Evolutionary conservation across 495 filamentous ascomycete species (phyloP), one percentile per base, ranked within the genome.

Genomic region (Letharia lupina): DNA sequence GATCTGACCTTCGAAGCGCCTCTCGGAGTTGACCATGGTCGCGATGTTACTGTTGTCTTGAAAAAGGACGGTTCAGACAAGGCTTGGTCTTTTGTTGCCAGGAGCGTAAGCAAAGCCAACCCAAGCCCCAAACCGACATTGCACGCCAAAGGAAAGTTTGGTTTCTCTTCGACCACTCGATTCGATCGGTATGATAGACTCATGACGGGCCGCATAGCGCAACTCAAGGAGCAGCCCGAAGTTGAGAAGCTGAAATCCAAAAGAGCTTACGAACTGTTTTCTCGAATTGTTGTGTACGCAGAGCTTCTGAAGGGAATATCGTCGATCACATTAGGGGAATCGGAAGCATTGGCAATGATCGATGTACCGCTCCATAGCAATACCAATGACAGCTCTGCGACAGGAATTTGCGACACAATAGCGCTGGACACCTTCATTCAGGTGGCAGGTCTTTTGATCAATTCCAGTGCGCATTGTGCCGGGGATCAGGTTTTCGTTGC

Each of bases 341-440:
- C 41, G 8, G 64, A 74, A 58, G 70, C 72, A 37, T 63, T 68
- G 3, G 70, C 71, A 18, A 52, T 65, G 18, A 67, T 75, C 6
- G 56, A 60, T 18, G 64, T 65, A 60, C 64, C 64, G 3, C 8
- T 48, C 40, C 9, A 39, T n/a, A 54, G 37, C 20, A 62, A 37
- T 41, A 63, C 48, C 4, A 60, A 50, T 10, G 72, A 74, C n/a
- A 67, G 68, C 45, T 69, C 69, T 2, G 73, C 50, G 12, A 54
- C 28, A 6, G 37, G 40, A 15, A 23, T 70, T 42, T 68, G 62
- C 50, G 70, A 75, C 40, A 56, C 72, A 0, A 67, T 75, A 8
- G 61, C 70, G 1, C 35, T 74, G 23, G 76, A 78, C 54, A 68
- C 41, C 4, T 75, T 77, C 61, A 68, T 78, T 20, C 74, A 78